phyloP scores from a whole-genome alignment of 345 rosid species.

The Salix arbutifolia region DNA sequence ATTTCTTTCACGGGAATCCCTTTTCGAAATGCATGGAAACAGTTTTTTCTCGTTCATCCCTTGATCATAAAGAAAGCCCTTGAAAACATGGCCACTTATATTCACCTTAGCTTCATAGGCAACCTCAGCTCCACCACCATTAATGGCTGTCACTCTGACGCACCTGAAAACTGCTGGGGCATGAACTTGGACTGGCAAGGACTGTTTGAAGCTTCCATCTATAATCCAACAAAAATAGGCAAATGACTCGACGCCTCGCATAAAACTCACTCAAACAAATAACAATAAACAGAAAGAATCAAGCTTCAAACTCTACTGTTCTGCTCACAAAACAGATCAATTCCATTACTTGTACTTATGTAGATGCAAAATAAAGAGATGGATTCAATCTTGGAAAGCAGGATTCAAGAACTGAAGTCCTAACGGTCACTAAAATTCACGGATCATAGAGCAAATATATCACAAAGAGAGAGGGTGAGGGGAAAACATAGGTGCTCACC shows the following conservation, averaged over 20 bases:
- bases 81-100: slow-evolving; percentile 51
- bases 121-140: slow-evolving; percentile 35
- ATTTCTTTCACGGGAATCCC: slow-evolving; percentile 16
- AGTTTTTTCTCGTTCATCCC: slow-evolving; percentile 55
- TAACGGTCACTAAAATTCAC: not conserved
- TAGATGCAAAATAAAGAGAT: not conserved
- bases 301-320: not conserved
- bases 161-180: slow-evolving; percentile 45
- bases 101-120: slow-evolving; percentile 45
- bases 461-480: not conserved
- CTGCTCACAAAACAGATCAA: not conserved
- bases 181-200: slow-evolving; percentile 36
- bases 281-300: not conserved
- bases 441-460: not conserved
- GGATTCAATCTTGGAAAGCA: not conserved
- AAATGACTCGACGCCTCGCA: not conserved
- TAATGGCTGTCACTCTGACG: slow-evolving; percentile 37
- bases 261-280: too few species aligned
- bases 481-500: slow-evolving; percentile 25
- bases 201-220: slow-evolving; percentile 42
- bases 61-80: slow-evolving; percentile 55
- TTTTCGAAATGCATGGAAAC: slow-evolving; percentile 32
- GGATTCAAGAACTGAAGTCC: not conserved
- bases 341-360: not conserved
- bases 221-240: not conserved